phyloP scores from a whole-genome alignment of 1,284 basidiomycete species.

The Ustilago lituana region DNA sequence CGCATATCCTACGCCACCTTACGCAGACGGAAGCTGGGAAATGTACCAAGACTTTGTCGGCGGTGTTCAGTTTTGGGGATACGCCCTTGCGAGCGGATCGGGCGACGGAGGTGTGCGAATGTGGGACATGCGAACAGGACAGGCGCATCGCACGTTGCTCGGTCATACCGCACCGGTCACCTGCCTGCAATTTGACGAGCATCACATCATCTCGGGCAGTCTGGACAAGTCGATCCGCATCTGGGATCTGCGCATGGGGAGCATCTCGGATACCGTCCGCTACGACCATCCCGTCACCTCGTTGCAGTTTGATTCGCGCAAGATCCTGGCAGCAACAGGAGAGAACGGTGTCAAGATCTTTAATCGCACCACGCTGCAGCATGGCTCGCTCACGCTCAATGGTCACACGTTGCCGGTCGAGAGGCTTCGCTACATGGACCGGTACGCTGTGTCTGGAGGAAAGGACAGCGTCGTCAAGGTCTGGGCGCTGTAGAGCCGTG shows the following conservation, averaged over 20 bases:
- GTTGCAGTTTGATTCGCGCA: constrained; percentile 91
- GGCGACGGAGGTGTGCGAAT: constrained; percentile 96
- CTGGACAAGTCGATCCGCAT: constrained; percentile 80
- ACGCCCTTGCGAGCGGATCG: constrained; percentile 93
- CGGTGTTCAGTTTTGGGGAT: constrained; percentile 97
- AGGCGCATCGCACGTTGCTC: constrained; percentile 89
- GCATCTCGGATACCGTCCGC: constrained; percentile 85
- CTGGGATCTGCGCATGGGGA: constrained; percentile 94
- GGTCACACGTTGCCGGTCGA: constrained; percentile 93
- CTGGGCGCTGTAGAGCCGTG: constrained; percentile 80
- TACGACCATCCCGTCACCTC: constrained; percentile 91
- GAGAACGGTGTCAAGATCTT: constrained; percentile 95
- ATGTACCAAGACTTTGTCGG: constrained; percentile 98
- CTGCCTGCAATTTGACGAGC: constrained; percentile 95
- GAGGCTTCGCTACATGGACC: constrained; percentile 92
- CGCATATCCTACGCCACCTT: constrained; percentile 79
- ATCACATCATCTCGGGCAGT: constrained; percentile 88
- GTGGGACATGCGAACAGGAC: constrained; percentile 99
- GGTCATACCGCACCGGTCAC: constrained; percentile 95
- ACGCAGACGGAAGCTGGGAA: constrained; percentile 87
- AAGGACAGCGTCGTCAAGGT: constrained; percentile 89
- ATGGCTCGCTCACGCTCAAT: constrained; percentile 83
- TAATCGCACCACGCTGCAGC: constrained; percentile 92
- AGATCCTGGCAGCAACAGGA: constrained; percentile 90
- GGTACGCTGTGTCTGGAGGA: constrained; percentile 90